Evolutionary conservation across 1,284 basidiomycete species (phyloP), one percentile per base, ranked within the genome.

Genomic region (Tremellales sp.): DNA sequence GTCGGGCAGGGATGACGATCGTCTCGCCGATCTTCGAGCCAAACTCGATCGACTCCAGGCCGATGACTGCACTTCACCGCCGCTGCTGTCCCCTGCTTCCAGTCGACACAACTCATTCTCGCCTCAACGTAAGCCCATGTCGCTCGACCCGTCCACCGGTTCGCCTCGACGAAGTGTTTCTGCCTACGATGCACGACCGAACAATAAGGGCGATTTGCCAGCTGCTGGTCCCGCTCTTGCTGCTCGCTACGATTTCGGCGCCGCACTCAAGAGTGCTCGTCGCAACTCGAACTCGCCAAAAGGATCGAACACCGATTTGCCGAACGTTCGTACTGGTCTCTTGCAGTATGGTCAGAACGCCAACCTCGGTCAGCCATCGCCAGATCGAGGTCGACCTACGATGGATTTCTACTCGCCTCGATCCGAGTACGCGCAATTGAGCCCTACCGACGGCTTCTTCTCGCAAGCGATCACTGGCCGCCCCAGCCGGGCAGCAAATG

Each of bases 161-260:
- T 49, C 49, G 24, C 51, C 48, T 15, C 29, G 33, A 22, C 33
- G 49, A 47, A 27, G 31, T 8, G 46, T 45, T 25, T 43, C 43
- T 22, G 27, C 44, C 4, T 17, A 47, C 31, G 51, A 53, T n/a
- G 42, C 23, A 22, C 17, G 11, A 5, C 43, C 25, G 42, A 52
- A 19, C 46, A 53, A 22, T 57, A 17, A 15, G 11, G 19, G 53
- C 11, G 55, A 60, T 40, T 46, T 58, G 6, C 56, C 58, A 11
- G 64, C 45, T 31, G 57, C 56, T 57, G 67, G 54, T 49, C 64
- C 35, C 43, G 69, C 45, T 45, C 61, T 69, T n/a, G 67, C 68
- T 17, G 68, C 63, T 24, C 58, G 73, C 43, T 81, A 81, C 67
- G 78, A 80, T 63, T 80, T 80, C 63, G 75, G 75, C 35, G 64